Percentiles rank a stretch among this genome's conserved stretches.
These are phyloP conservation scores for Eimeria zaria DNA, from an alignment of 169 alveolate genomes.

Conservation along the genomic window DNA sequence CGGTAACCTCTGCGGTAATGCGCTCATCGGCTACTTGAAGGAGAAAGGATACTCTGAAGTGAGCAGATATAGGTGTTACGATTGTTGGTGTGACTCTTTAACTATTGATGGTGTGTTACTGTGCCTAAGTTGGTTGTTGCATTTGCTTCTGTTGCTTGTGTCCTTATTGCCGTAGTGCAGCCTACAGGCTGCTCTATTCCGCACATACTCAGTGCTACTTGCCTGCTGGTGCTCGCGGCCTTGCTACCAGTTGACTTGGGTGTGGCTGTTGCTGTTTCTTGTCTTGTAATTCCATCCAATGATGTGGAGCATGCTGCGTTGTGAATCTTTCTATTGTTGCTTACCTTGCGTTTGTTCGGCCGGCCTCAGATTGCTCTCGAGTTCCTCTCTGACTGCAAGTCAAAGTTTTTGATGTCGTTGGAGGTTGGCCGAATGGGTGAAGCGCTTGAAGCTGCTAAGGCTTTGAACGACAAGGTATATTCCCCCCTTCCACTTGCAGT, in stretches of 20 bases:
- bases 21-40: slow-evolving; percentile 91
- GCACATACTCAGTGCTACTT: background rate
- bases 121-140: background rate
- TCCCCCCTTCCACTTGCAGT: background rate
- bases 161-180: background rate
- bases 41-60: slow-evolving; percentile 93
- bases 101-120: background rate
- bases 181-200: background rate
- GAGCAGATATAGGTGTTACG: slow-evolving; percentile 3
- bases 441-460: slow-evolving; percentile 92
- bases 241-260: background rate
- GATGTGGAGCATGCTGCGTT: background rate
- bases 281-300: background rate
- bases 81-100: background rate
- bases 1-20: slow-evolving; percentile 91
- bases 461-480: slow-evolving; percentile 89
- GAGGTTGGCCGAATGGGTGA: slow-evolving; percentile 92
- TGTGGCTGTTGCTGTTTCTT: background rate
- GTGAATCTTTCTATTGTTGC: background rate
- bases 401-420: slow-evolving; percentile 93
- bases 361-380: slow-evolving; percentile 90
- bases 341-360: background rate
- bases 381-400: slow-evolving; percentile 93
- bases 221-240: background rate
- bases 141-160: background rate